phyloP scores from a whole-genome alignment of 179 eudicot genomes.

The Drosera spatulata region DNA sequence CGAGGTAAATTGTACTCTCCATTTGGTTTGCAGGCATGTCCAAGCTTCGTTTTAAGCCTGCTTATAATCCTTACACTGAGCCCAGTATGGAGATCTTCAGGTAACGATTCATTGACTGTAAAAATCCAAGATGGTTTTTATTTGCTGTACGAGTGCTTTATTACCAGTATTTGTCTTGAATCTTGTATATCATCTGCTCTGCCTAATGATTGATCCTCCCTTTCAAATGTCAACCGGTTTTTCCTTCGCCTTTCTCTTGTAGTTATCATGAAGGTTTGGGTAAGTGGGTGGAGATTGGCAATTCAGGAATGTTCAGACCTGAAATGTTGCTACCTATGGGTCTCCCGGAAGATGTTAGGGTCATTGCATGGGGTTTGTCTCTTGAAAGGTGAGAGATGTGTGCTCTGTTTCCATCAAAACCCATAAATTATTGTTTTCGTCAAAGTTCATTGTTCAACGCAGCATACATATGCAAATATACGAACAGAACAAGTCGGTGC shows the following conservation, averaged over 20 bases:
- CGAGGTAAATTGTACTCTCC: conserved; percentile 1
- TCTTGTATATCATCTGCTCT: too few relatives aligned
- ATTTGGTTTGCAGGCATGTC: conserved; percentile 60
- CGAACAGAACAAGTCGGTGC: too few relatives aligned
- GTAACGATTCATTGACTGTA: conserved; percentile 13
- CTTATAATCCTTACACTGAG: conserved; percentile 94
- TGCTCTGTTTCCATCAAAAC: too few relatives aligned
- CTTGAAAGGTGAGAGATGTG: conserved; percentile 56
- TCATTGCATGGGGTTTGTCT: conserved; percentile 93
- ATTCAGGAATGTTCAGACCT: conserved; percentile 95
- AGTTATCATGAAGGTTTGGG: conserved; percentile 84
- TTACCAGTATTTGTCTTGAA: not conserved
- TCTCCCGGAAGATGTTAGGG: conserved; percentile 86
- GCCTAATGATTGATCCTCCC: not conserved
- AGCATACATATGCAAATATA: too few relatives aligned
- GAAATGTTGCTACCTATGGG: conserved; percentile 98
- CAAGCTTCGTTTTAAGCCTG: conserved; percentile 86
- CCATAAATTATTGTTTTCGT: too few relatives aligned
- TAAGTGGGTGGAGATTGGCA: conserved; percentile 97
- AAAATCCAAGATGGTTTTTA: not conserved
- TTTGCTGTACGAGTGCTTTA: too few relatives aligned
- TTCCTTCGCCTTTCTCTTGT: not conserved
- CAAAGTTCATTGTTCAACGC: too few relatives aligned
- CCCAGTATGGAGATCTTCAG: conserved; percentile 98
- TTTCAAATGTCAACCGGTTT: not conserved